Conservation (phyloP, 2,329 filamentous ascomycete species). For the Neoarthrinium moseri region DNA sequence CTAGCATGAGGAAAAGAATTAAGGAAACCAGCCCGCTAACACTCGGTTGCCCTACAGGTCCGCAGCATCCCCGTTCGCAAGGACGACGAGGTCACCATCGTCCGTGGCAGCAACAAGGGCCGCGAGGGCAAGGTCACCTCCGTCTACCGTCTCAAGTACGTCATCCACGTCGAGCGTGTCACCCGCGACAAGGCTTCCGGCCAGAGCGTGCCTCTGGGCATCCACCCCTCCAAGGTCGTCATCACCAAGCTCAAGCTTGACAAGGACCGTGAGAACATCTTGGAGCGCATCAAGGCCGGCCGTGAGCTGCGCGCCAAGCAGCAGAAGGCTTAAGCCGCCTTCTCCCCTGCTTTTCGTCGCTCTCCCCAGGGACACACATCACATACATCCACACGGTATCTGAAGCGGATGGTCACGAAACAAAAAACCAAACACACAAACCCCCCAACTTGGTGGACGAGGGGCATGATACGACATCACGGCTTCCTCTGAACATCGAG, state of each 20-base stretch:
- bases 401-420: slow-evolving; percentile 9
- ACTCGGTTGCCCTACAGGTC: slow-evolving; percentile 55
- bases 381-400: slow-evolving; percentile 5
- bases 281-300: slow-evolving; percentile 80
- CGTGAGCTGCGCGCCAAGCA: slow-evolving; percentile 73
- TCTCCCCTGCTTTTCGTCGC: neutral
- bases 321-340: slow-evolving; percentile 55
- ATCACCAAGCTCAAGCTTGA: slow-evolving; percentile 99
- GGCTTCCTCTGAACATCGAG: neutral
- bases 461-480: neutral
- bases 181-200: slow-evolving; percentile 96
- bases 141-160: slow-evolving; percentile 98
- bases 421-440: slow-evolving; percentile 17
- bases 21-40: neutral
- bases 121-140: slow-evolving; percentile 97
- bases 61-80: slow-evolving; percentile 96
- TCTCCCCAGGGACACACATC: neutral
- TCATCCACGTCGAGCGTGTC: slow-evolving; percentile 95
- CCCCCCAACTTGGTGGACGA: slow-evolving; percentile 1
- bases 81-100: slow-evolving; percentile 91
- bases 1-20: neutral
- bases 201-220: slow-evolving; percentile 90
- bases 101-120: slow-evolving; percentile 89
- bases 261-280: slow-evolving; percentile 88
- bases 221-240: slow-evolving; percentile 95